Base-by-base conservation (phyloP, 495 filamentous ascomycete genomes). In the Trichocladium antarcticum region DNA sequence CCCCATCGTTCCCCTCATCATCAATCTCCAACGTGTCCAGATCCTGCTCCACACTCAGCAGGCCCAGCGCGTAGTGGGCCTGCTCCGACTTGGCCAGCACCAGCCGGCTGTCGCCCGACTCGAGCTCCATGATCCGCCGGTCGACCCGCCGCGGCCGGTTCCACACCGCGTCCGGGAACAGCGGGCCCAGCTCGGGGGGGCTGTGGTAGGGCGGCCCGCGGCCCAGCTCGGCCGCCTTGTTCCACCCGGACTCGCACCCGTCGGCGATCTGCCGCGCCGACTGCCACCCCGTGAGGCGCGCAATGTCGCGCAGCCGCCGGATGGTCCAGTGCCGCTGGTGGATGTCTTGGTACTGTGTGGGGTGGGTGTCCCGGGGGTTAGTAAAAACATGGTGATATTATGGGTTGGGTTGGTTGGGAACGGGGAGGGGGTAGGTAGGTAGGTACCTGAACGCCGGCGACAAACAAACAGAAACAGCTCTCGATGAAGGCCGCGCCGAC, bases 191-290 rank as follows among this genome's bases (percentile, higher is more conserved):
- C 40, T 65, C 59, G 19, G 67, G 65, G n/a, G 74, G 71, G 49
- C 73, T 64, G 44, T 67, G 57, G 62, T 92, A 95, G 11, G 78
- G 77, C 15, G 89, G 89, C 0, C 89, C 90, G 7, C 77, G 74
- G 3, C 86, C 86, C 50, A 81, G 64, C 46, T 79, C 74, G 0
- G 79, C 83, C 10, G 82, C 78, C 51, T 78, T 80, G 37, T 77
- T 71, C 92, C 92, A 98, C 5, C 80, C 75, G 11, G 75, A 79
- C 62, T 96, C 89, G 64, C 87, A 95, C 2, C 88, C 88, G 38
- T 75, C 65, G 10, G 86, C 84, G 48, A 96, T 87, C 29, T 87
- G 75, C 32, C 79, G 73, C 17, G 87, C 82, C 1, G 80, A 83
- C 56, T 87, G 83, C 85, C 86, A 97, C 0, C 92, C 92, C 0